Conservation (phyloP, 2,329 filamentous ascomycete species). For the Colletotrichum scovillei region DNA sequence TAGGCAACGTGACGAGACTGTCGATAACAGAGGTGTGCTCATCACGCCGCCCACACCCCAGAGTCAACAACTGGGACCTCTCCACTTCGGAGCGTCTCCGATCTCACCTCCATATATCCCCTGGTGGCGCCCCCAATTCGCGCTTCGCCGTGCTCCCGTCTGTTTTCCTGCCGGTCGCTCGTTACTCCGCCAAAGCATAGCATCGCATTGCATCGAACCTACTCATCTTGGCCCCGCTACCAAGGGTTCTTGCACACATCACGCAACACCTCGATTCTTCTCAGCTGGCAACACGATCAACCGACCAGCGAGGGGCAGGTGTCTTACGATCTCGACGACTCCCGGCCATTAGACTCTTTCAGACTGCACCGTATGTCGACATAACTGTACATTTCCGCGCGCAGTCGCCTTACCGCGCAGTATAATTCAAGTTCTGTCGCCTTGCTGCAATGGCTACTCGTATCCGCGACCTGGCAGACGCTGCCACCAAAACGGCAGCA, state of each 20-base stretch:
- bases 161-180: conserved; percentile 32
- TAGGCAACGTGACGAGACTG: conserved; percentile 33
- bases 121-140: conserved; percentile 16
- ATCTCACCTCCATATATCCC: conserved; percentile 39
- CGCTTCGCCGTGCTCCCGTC: neutral
- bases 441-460: conserved; percentile 53
- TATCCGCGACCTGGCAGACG: conserved; percentile 46
- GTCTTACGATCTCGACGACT: neutral
- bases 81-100: conserved; percentile 24
- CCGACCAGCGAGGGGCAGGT: neutral
- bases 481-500: conserved; percentile 48
- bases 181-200: conserved; percentile 26
- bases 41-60: conserved; percentile 21
- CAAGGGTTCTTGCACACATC: conserved; percentile 39
- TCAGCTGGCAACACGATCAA: neutral
- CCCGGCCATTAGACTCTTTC: neutral
- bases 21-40: conserved; percentile 4
- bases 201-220: neutral
- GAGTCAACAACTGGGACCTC: conserved; percentile 25
- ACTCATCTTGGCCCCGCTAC: conserved; percentile 24
- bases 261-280: neutral
- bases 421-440: conserved; percentile 36
- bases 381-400: conserved; percentile 39
- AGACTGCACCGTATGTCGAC: conserved; percentile 41
- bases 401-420: conserved; percentile 39